A percentile compares a stretch with the other conserved stretches of the same genome.
phyloP scores from a whole-genome alignment of 177 flowering plant genomes.

The Vitis hybrid region DNA sequence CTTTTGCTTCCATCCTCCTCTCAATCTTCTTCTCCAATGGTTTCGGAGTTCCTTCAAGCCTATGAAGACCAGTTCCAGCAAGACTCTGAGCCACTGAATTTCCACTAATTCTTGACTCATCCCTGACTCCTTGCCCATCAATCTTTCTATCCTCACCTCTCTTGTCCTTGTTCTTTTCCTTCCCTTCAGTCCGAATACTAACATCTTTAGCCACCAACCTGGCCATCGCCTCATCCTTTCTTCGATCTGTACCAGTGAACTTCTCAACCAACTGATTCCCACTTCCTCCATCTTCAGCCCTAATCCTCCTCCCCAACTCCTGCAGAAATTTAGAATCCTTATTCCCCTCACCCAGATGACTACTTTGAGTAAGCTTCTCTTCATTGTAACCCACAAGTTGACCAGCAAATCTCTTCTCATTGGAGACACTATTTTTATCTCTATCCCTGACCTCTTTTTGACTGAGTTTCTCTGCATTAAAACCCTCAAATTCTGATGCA shows the following conservation, averaged over 20 bases:
- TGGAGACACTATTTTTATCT: slow-evolving; percentile 8
- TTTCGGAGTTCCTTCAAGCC: slow-evolving; percentile 28
- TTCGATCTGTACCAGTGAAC: slow-evolving; percentile 21
- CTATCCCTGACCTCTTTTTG: slow-evolving; percentile 22
- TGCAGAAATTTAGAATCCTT: slow-evolving; percentile 41
- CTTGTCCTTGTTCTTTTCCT: slow-evolving; percentile 31
- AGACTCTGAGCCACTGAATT: slow-evolving; percentile 24
- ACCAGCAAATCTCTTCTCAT: slow-evolving; percentile 13
- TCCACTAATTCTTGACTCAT: slow-evolving; percentile 24
- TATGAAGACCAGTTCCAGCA: slow-evolving; percentile 24
- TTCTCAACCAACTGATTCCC: slow-evolving; percentile 38
- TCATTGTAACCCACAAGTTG: slow-evolving; percentile 32
- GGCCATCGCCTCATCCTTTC: slow-evolving; percentile 30
- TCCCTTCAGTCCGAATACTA: slow-evolving; percentile 18
- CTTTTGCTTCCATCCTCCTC: slow-evolving; percentile 27
- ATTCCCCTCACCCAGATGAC: slow-evolving; percentile 22
- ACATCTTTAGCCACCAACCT: slow-evolving; percentile 25
- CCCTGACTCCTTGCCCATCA: slow-evolving; percentile 22
- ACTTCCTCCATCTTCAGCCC: slow-evolving; percentile 37
- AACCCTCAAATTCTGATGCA: slow-evolving; percentile 27
- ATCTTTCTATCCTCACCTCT: slow-evolving; percentile 29
- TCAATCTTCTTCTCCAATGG: slow-evolving; percentile 32
- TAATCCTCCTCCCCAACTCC: slow-evolving; percentile 50
- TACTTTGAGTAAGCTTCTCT: slow-evolving; percentile 31
- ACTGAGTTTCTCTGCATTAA: slow-evolving; percentile 19